A percentile compares a stretch with the other conserved stretches of the same genome.
Conservation (phyloP, 139 green algal genomes). For the Coelastrella sp. region DNA sequence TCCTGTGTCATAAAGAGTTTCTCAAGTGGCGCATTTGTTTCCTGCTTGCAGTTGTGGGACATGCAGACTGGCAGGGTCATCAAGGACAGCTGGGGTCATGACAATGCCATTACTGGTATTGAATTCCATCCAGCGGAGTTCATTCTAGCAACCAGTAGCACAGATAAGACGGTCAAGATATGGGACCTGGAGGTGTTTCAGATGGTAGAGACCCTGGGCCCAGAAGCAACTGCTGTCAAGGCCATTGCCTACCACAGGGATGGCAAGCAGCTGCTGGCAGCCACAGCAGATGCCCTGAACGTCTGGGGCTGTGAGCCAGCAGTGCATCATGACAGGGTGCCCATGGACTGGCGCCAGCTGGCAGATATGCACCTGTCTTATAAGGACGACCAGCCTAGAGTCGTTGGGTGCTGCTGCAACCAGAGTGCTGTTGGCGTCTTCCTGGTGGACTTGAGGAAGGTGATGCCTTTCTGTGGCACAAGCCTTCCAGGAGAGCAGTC, state of each 20-base stretch:
- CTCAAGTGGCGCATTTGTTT: too few relatives aligned
- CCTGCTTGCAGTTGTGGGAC: conserved; percentile 84
- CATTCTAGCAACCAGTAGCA: conserved; percentile 78
- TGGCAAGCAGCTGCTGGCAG: conserved; percentile 74
- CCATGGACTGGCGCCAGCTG: conserved; percentile 73
- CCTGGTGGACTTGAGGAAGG: conserved; percentile 56
- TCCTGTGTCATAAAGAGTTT: too few relatives aligned
- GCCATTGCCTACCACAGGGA: conserved; percentile 80
- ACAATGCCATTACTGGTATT: conserved; percentile 73
- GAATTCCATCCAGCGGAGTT: conserved; percentile 90
- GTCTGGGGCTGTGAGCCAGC: conserved; percentile 82
- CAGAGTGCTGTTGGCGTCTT: conserved; percentile 73
- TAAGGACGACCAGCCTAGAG: conserved; percentile 50
- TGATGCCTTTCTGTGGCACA: conserved; percentile 50
- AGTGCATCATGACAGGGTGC: conserved; percentile 72
- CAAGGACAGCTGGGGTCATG: conserved; percentile 72
- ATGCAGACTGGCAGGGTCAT: conserved; percentile 76
- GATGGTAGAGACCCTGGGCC: conserved; percentile 66
- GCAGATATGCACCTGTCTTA: conserved; percentile 59
- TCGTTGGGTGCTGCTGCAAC: conserved; percentile 71
- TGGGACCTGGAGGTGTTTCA: conserved; percentile 89
- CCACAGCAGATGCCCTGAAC: conserved; percentile 69
- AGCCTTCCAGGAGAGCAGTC: not conserved
- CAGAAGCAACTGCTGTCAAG: conserved; percentile 72
- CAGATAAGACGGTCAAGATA: conserved; percentile 79